Base-by-base conservation (phyloP, 306 rosid genomes). In the Ochetophila trinervis region DNA sequence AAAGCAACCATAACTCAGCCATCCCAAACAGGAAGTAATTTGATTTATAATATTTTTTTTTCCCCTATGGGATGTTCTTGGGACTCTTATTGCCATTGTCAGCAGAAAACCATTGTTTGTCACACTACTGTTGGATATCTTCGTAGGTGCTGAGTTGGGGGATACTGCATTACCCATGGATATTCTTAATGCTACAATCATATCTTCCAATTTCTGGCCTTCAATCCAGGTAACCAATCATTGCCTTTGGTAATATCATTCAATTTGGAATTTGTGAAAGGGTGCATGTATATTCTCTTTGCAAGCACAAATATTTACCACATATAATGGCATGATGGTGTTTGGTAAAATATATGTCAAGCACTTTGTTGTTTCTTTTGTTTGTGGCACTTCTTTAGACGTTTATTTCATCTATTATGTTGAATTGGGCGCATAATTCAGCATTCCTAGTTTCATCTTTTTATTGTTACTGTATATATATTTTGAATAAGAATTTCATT, bases 121-220 rank as follows among this genome's bases (percentile, higher is more conserved):
- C 47, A 11, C 49, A 37, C 59, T 55, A 35, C 48, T 56, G 63
- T 56, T 49, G 35, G 56, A 59, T 65, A 53, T 69, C 23, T 72
- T 57, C 62, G 62, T 71, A 87, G 98, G 76, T 47, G 37, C 57
- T 74, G 87, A 81, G 60, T 45, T 21, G 51, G 85, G 70, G 27
- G 83, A 78, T 37, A 37, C 65, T 71, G 76, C 72, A 48, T 59
- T 86, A 62, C 82, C 94, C 73, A 82, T 89, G 95, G 96, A 93
- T 64, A 57, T 36, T 36, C 74, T 89, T 68, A 81, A 84, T 76
- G 87, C 91, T 17, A 87, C 96, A 62, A 87, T 85, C 72, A 65
- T 89, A 72, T 92, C 96, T 77, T 85, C 96, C 44, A 92, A 92
- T 82, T 92, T 92, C 78, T 92, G 98, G 98, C 98, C 98, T 74